Conservation (phyloP, 1,139 yeast genomes). For the Kodamaea suecica region DNA sequence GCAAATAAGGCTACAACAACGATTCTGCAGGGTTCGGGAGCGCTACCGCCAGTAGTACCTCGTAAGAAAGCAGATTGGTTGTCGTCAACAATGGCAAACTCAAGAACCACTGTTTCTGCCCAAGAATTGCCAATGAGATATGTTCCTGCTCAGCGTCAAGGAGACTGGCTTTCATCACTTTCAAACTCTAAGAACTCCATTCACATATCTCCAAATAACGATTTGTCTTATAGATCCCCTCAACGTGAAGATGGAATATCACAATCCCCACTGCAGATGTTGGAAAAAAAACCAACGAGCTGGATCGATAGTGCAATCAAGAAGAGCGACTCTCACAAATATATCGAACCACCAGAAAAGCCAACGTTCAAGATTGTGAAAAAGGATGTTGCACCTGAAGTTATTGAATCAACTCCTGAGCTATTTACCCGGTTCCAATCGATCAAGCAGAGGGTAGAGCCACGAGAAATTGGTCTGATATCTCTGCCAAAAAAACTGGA, state of each 20-base stretch:
- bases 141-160: slow-evolving; percentile 4
- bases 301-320: slow-evolving; percentile 24
- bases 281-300: slow-evolving; percentile 16
- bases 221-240: slow-evolving; percentile 6
- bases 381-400: slow-evolving; percentile 11
- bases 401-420: slow-evolving; percentile 13
- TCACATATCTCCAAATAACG: slow-evolving; percentile 9
- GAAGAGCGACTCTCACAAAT: slow-evolving; percentile 17
- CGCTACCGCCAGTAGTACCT: slow-evolving; percentile 7
- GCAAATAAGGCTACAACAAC: slow-evolving; percentile 12
- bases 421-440: slow-evolving; percentile 11
- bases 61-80: slow-evolving; percentile 17
- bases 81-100: slow-evolving; percentile 14
- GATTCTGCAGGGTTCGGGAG: slow-evolving; percentile 8
- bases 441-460: slow-evolving; percentile 7
- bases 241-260: slow-evolving; percentile 3
- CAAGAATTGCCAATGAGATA: slow-evolving; percentile 6
- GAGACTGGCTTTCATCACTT: slow-evolving; percentile 17
- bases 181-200: slow-evolving; percentile 16
- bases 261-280: slow-evolving; percentile 4
- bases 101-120: slow-evolving; percentile 11
- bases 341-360: slow-evolving; percentile 13
- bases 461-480: not conserved
- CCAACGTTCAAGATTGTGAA: slow-evolving; percentile 14
- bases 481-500: slow-evolving; percentile 4